Evolutionary conservation across 371 early-diverging fungal genomes (phyloP), one percentile per base, ranked within the genome.

Genomic region (Actinomortierella wolfii): DNA sequence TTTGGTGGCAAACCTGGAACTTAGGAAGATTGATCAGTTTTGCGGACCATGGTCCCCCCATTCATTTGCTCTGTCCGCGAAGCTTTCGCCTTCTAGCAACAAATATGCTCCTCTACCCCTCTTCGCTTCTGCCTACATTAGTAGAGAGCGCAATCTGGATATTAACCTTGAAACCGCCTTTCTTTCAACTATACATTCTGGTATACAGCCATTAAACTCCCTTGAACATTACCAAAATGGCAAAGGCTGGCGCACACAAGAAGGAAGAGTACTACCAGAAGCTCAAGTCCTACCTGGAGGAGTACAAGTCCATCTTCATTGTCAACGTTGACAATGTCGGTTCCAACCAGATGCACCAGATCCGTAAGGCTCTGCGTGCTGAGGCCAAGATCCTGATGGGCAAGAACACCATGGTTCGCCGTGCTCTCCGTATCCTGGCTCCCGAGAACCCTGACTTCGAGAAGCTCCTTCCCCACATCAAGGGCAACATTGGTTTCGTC

Each of bases 361-460:
- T 98, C 82, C 97, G 99, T 89, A 83, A 88, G 76, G 81, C 89
- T 59, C 90, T 98, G 79, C 94, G 99, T 81, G 93, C 92, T 54
- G 83, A 93, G 57, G 97, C 91, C 70, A 93, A 88, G 77, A 90
- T 99, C 56, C 89, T 99, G 48, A 98, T 99, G 97, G 99, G 99
- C 77, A 99, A 99, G 93, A 99, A 99, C 96, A 99, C 99, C 81
- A 97, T 97, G 93, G 97, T 99, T 57, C 97, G 97, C 78, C 91
- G 94, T 81, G 98, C 95, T 58, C 87, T 99, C 68, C 88, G 92
- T 79, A 86, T 86, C 68, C 74, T 94, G 65, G 67, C 90, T 64
- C 53, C 66, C 59, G 93, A 92, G 71, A 85, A 93, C 83, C 96
- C 97, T 76, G 84, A 91, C 71, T 93, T 87, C 83, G 94, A 96